Evolutionary conservation across 2,329 filamentous ascomycete genomes (phyloP), one percentile per base, ranked within the genome.

Genomic region (Sporothrix pallida): DNA sequence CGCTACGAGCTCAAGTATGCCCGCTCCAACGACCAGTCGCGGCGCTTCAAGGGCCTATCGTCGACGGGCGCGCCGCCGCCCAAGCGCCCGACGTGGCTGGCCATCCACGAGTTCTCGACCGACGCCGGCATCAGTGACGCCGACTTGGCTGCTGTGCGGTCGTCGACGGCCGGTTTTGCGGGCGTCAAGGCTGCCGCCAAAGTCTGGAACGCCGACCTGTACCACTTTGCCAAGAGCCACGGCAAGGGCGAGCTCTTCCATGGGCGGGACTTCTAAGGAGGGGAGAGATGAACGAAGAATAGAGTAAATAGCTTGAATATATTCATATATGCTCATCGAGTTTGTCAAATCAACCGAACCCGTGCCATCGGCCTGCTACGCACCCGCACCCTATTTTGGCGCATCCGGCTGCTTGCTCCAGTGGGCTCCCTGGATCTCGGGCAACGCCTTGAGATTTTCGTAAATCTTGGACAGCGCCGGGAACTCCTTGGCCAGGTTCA

Each of bases 391-490:
- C 15, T 17, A 26, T 67, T 69, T 60, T 1, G 73, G 73, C 0
- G 60, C 62, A 58, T 90, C 88, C 0, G 81, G 82, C 82, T 91
- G 88, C 17, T 80, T 81, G 76, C 82, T 84, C 83, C 87, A 90
- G 78, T 87, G 84, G 2, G 85, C 87, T 77, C 82, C 83, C 72
- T 81, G 81, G 20, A 91, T 85, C 0, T 85, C 87, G 26, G 86
- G 84, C 74, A 87, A 80, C 76, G 80, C 76, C 76, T 84, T 83
- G 76, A 90, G 73, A 58, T 81, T 82, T 62, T 82, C 82, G 71
- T 83, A 84, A 63, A 91, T 79, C 71, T 78, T 81, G 70, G 78
- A 79, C 3, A 89, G 81, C 0, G 82, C 83, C 1, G 86, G 86
- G 74, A 86, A 88, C n/a, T 76, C 70, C 15, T 10, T 26, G 12